Evolutionary conservation across 2,329 filamentous ascomycete species (phyloP), one percentile per base, ranked within the genome.

Genomic region (Talaromyces sp.): DNA sequence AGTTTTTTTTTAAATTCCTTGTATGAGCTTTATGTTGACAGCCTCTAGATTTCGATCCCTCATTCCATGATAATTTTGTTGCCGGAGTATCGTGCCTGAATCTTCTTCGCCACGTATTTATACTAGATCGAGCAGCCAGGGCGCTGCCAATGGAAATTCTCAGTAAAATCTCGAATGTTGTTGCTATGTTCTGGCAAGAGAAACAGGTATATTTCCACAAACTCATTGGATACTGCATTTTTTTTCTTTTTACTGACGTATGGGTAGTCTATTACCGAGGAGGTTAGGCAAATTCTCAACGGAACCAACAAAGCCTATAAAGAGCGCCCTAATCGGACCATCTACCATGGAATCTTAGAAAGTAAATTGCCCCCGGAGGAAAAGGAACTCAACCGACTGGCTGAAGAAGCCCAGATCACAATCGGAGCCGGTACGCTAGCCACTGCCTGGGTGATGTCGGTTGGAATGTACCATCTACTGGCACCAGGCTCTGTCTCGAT

Each of bases 331-430:
- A 23, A 57, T 31, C 40, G 36, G 4, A 57, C 56, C 2, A 31
- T 57, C 5, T 47, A 47, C 18, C 56, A 57, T 14, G 56, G 44
- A 14, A 44, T 57, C 3, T 23, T 51, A n/a, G 18, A 51, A 28
- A 51, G 44, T 7, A 33, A 57, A n/a, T n/a, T 57, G 12, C 56
- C 56, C 8, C 36, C 42, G 2, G 30, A 27, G 10, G 56, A 57
- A 9, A 57, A 57, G 14, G 58, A 62, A n/a, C 36, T 57, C 4
- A 42, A 34, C 2, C 67, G 72, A 3, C 63, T 74, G 5, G 61
- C 62, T 42, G 66, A 73, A 12, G 72, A 73, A 63, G 70, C 67
- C 14, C 63, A 63, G 23, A 57, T 66, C 9, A 55, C 52, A 8
- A 27, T 54, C 28, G 27, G 10, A 27, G 57, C 57, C 4, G 60